Base-by-base conservation (phyloP, 2,329 filamentous ascomycete genomes). In the Trichoderma aggressivum region DNA sequence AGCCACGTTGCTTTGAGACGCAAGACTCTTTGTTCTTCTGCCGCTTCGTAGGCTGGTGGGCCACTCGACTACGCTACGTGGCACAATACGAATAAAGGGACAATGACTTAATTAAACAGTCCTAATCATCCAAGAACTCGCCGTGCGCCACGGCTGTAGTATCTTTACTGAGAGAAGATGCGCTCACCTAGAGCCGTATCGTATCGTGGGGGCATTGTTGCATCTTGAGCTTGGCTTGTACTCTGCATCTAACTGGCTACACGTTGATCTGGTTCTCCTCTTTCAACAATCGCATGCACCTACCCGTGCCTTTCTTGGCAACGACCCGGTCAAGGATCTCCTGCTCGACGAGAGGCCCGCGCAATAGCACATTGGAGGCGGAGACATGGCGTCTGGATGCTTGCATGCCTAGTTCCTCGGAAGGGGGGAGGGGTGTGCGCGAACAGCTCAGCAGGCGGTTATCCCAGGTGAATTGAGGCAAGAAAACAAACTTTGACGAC, bases 351-450 rank as follows among this genome's bases (percentile, higher is more conserved):
- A 81, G 79, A 80, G 80, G 74, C 76, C 75, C 77, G 82, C 81
- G 82, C 82, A 83, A 83, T 84, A 83, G 83, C 39, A 81, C 82
- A 80, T 84, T 79, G 78, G 82, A 82, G 80, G 79, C 81, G 66
- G 55, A 79, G 77, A 76, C 81, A 81, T 82, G 79, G 80, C 78
- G 79, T 80, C 78, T 84, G 84, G 84, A 77, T 85, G 80, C 78
- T 77, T 85, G 84, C 84, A 86, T 82, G 76, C 76, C 75, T 77
- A 81, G 82, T 82, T 82, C 82, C 73, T 74, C 72, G 74, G 71
- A 70, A 73, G 71, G 64, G 55, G 64, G 65, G 65, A 60, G 65
- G 65, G 65, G 65, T 59, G 65, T 68, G 65, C 39, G 47, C n/a
- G 47, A 18, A 60, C 36, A 68, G 50, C 36, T 59, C 53, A 59